Base-by-base conservation (phyloP, 345 rosid genomes). In the Reutealis trisperma region DNA sequence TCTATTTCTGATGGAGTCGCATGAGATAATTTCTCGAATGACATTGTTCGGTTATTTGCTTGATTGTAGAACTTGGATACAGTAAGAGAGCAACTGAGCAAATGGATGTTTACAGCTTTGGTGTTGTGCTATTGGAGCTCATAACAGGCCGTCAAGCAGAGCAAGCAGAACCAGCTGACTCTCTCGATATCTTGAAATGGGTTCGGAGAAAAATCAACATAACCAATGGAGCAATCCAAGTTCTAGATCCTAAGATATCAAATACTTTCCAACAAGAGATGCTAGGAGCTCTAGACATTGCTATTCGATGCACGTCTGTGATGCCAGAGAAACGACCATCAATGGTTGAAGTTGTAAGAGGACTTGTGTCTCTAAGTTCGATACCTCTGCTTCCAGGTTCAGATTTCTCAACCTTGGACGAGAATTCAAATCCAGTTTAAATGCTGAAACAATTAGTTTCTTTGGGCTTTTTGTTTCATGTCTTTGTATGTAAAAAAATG, bases 141-240 rank as follows among this genome's bases (percentile, higher is more conserved):
- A 72, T 94, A 67, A 87, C 94, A 0, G 98, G 98, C 13, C 85
- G 90, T 71, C 87, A 85, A 80, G 87, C 91, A 54, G 97, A 88
- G 66, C 78, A 65, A 72, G 86, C 82, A 47, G 80, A 81, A 63
- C 79, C 91, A 62, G 74, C 57, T 5, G 91, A 87, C 49, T 87
- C 87, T 24, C 78, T 91, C 51, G 97, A 93, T 68, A 83, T 95
- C 6, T 90, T 93, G 88, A 95, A 86, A 81, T 91, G 90, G 91
- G 97, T 95, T 61, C 84, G 99, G 49, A 84, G 99, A 82, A 95
- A 89, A 85, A 91, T 95, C 84, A 93, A 95, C 89, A 83, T 95
- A 65, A 81, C 86, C 9, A 83, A 90, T 22, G 99, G 99, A 25
- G 91, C 90, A 55, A 62, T 75, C 16, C 88, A 87, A 79, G 92